Evolutionary conservation across 1,284 basidiomycete species (phyloP), one percentile per base, ranked within the genome.

Genomic region (Cutaneotrichosporon arboriforme): DNA sequence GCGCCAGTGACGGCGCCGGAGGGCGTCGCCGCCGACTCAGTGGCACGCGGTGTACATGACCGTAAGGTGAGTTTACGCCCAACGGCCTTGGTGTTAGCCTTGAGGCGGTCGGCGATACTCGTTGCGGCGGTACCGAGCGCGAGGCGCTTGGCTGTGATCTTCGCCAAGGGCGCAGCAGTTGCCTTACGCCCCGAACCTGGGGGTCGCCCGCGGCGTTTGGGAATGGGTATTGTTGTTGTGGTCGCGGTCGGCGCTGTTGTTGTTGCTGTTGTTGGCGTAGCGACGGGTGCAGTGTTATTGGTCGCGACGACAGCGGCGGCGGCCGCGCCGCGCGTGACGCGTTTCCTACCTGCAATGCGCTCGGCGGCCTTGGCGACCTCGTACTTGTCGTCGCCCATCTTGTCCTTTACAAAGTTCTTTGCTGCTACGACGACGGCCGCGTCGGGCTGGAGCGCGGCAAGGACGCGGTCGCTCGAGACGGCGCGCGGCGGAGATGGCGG

Each of bases 301-400:
- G n/a, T n/a, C n/a, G n/a, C n/a, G n/a, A n/a, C 10, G 26, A 31
- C 26, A 31, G 26, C 26, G 7, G 26, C 49, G 0, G 44, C 38
- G 14, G 46, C 37, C 17, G 36, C 45, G 14, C 36, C 41, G 8
- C 57, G 57, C 22, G 57, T 51, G 22, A 52, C 40, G 36, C 44
- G 26, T 31, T 31, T 31, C 26, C 26, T 5, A 31, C 26, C 26
- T 5, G 26, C 26, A 7, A 31, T 31, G 26, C 26, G 26, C 10
- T 31, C 26, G 26, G 26, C 26, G 26, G 10, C 26, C 10, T 47
- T 53, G 1, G 18, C 47, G 20, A 44, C 23, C 7, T 53, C 44
- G 41, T 51, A 59, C 38, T 53, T 58, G 41, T 59, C 57, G 37
- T 59, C 57, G 13, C 54, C 51, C 54, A 56, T 55, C 22, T 59